phyloP scores from a whole-genome alignment of 306 rosid species.

The Cotoneaster glaucophyllus region DNA sequence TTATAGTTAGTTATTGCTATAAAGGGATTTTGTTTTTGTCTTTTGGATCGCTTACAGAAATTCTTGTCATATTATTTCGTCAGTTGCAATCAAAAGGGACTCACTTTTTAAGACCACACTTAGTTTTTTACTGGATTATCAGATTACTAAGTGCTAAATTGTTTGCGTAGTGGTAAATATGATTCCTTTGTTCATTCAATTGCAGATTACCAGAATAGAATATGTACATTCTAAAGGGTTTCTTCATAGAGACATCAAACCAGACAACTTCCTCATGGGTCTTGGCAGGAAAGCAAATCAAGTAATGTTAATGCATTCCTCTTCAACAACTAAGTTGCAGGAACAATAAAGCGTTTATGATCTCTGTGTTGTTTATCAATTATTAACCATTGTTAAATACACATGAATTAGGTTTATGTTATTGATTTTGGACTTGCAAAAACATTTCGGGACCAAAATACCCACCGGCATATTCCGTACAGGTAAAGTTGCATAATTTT shows the following conservation, averaged over 20 bases:
- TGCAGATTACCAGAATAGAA: constrained; percentile 58
- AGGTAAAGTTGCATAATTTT: constrained; percentile 29
- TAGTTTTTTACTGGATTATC: not conserved
- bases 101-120: not conserved
- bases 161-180: not conserved
- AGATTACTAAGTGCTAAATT: not conserved
- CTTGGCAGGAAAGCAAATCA: constrained; percentile 98
- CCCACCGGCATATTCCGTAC: constrained; percentile 69
- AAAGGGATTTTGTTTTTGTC: not conserved
- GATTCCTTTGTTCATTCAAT: not conserved
- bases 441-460: constrained; percentile 57
- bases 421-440: constrained; percentile 89
- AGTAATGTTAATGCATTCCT: constrained; percentile 30
- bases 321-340: not conserved
- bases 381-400: not conserved
- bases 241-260: constrained; percentile 89
- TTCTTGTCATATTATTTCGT: not conserved
- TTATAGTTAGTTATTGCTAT: not conserved
- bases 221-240: constrained; percentile 63
- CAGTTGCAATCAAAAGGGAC: not conserved
- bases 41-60: not conserved
- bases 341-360: not conserved
- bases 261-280: constrained; percentile 86
- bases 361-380: not conserved
- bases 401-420: constrained; percentile 46